Evolutionary conservation across 352 stramenopile genomes (phyloP).

Genomic region (Phytophthora fragariae): DNA sequence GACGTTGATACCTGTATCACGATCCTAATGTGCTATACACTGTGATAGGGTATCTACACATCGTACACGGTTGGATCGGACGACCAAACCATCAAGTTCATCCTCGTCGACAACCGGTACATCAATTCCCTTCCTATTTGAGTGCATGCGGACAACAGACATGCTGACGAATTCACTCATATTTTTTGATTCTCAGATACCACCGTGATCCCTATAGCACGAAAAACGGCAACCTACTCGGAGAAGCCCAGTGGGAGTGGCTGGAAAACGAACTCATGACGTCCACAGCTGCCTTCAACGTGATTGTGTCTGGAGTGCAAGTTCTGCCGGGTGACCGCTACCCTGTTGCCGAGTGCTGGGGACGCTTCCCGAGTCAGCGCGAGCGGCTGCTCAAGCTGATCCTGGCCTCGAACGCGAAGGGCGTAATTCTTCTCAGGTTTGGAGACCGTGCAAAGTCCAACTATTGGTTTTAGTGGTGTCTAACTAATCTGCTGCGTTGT

Average conservation of each 20-base stretch:
- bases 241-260: constrained; percentile 84
- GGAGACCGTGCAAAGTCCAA: neutral
- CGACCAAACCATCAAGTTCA: constrained; percentile 85
- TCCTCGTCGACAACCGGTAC: constrained; percentile 86
- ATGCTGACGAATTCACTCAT: neutral
- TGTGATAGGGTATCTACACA: constrained; percentile 82
- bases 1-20: neutral
- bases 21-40: neutral
- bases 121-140: neutral
- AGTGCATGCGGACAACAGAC: neutral
- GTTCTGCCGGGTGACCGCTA: constrained; percentile 86
- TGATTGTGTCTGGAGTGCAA: constrained; percentile 94
- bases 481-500: constrained; percentile 12
- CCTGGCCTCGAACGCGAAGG: constrained; percentile 81
- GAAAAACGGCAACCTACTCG: constrained; percentile 75
- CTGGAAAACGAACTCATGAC: constrained; percentile 82
- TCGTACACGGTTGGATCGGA: constrained; percentile 77
- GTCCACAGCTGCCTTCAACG: constrained; percentile 90
- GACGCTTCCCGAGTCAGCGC: constrained; percentile 83
- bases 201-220: constrained; percentile 80
- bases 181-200: constrained; percentile 51
- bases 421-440: constrained; percentile 90
- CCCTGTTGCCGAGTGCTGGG: constrained; percentile 90
- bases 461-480: constrained; percentile 32
- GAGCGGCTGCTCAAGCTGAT: constrained; percentile 88